Evolutionary conservation across 2,329 filamentous ascomycete species (phyloP).

Genomic region (Eurotiales sp.): DNA sequence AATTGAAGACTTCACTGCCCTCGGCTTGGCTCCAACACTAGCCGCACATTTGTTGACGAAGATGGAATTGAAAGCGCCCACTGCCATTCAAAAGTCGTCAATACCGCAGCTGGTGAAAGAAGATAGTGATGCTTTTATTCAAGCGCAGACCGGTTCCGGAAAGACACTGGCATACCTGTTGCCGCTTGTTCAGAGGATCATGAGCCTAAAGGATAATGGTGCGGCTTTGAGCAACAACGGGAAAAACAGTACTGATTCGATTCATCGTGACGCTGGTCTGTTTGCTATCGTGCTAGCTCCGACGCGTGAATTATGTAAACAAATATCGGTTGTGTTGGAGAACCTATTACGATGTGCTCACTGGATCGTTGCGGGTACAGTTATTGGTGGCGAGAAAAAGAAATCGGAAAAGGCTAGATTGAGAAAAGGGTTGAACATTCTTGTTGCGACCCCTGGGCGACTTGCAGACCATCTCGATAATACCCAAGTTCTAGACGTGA

Average conservation of each 20-base stretch:
- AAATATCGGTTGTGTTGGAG: slow-evolving; percentile 84
- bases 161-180: slow-evolving; percentile 96
- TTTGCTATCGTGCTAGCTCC: slow-evolving; percentile 94
- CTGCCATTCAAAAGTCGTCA: slow-evolving; percentile 88
- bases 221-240: slow-evolving; percentile 20
- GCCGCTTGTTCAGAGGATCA: slow-evolving; percentile 83
- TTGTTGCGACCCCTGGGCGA: slow-evolving; percentile 90
- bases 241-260: slow-evolving; percentile 37
- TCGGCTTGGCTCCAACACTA: slow-evolving; percentile 76
- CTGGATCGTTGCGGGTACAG: slow-evolving; percentile 90
- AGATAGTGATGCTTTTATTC: slow-evolving; percentile 88
- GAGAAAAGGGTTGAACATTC: slow-evolving; percentile 89
- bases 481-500: slow-evolving; percentile 82
- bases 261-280: slow-evolving; percentile 80
- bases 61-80: slow-evolving; percentile 83
- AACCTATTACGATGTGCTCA: slow-evolving; percentile 82
- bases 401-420: slow-evolving; percentile 88
- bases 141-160: slow-evolving; percentile 94
- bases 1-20: slow-evolving; percentile 76
- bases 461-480: slow-evolving; percentile 89
- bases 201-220: slow-evolving; percentile 58
- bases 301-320: slow-evolving; percentile 89
- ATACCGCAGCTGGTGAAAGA: slow-evolving; percentile 75
- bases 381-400: slow-evolving; percentile 68
- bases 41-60: slow-evolving; percentile 81